Base-by-base conservation (phyloP, 2,329 filamentous ascomycete species). In the Onygenales sp. region DNA sequence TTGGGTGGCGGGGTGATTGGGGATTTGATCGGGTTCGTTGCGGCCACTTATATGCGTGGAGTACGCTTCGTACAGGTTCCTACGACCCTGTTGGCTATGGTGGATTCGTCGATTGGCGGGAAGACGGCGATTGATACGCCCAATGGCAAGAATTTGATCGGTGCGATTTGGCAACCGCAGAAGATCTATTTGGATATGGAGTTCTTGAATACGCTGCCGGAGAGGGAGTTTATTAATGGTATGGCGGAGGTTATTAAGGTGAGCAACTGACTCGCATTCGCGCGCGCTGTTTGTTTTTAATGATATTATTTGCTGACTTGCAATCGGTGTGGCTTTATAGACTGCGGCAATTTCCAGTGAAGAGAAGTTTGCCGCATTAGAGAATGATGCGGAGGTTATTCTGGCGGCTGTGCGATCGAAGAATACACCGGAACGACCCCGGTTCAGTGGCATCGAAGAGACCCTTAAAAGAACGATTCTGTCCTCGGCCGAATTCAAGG, bases 51-150 rank as follows among this genome's bases (percentile, higher is more conserved):
- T 74, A 98, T 98, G 93, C 86, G 93, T 61, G 93, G 93, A 53
- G 86, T 98, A 57, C 88, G 88, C 61, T 95, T 95, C 67, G 90
- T 96, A 42, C 93, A 98, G 72, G 91, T 98, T 46, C 93, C 93
- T 1, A 98, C 93, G 8, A 95, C 91, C 0, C 77, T 98, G 54
- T 78, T 98, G 51, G 84, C 93, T 58, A 98, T 98, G 93, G 93
- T 98, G 42, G 93, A 98, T 72, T 97, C 92, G 45, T 95, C 90
- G 39, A 97, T 98, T 66, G 93, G 93, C 57, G 93, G 93, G 58
- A 98, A 98, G 78, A 98, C 93, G 8, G 93, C 93, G 53, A 97
- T 98, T 69, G 93, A 98, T 67, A 95, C 89, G 0, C 91, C 92
- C 6, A 82, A 91, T 67, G 93, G 93, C 56, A 98, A 98, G 78